A percentile compares a stretch with the other conserved stretches of the same genome.
Conservation (phyloP, 176 grass and related monocot species). For the Juncus effusus region DNA sequence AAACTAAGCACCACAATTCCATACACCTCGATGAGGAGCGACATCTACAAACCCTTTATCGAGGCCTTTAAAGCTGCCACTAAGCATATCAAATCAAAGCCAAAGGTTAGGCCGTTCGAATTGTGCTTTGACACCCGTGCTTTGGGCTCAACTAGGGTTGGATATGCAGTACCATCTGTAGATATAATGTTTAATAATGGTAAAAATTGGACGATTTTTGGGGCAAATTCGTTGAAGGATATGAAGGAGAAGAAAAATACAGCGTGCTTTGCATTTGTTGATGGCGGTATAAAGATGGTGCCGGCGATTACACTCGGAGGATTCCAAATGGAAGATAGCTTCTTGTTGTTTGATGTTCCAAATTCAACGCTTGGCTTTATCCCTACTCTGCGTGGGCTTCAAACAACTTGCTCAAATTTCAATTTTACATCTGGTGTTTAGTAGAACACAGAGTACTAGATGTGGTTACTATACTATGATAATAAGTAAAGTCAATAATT, state of each 20-base stretch:
- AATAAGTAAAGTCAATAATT: no score
- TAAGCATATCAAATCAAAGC: slow-evolving; percentile 1
- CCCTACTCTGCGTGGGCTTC: slow-evolving; percentile 18
- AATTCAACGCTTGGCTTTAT: slow-evolving; percentile 33
- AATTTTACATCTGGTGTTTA: slow-evolving; percentile 31
- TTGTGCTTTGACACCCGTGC: slow-evolving; percentile 38
- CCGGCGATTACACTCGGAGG: slow-evolving; percentile 36
- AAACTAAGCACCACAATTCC: slow-evolving; percentile 38
- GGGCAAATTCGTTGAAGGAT: slow-evolving; percentile 39
- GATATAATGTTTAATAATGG: slow-evolving; percentile 35
- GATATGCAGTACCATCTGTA: slow-evolving; percentile 32
- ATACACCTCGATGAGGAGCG: slow-evolving; percentile 37
- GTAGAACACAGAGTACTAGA: background rate
- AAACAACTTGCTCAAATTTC: slow-evolving; percentile 34
- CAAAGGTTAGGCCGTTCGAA: slow-evolving; percentile 39
- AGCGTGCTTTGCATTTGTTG: slow-evolving; percentile 45
- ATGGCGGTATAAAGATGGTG: slow-evolving; percentile 20
- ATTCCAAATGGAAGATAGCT: slow-evolving; percentile 49
- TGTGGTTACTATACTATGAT: background rate
- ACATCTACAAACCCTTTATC: slow-evolving; percentile 39
- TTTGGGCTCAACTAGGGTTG: slow-evolving; percentile 29
- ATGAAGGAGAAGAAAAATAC: background rate
- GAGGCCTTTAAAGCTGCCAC: slow-evolving; percentile 32
- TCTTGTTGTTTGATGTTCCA: slow-evolving; percentile 48
- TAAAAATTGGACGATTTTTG: slow-evolving; percentile 42